Base-by-base conservation (phyloP, 495 filamentous ascomycete genomes). In the Penicillium salamii region DNA sequence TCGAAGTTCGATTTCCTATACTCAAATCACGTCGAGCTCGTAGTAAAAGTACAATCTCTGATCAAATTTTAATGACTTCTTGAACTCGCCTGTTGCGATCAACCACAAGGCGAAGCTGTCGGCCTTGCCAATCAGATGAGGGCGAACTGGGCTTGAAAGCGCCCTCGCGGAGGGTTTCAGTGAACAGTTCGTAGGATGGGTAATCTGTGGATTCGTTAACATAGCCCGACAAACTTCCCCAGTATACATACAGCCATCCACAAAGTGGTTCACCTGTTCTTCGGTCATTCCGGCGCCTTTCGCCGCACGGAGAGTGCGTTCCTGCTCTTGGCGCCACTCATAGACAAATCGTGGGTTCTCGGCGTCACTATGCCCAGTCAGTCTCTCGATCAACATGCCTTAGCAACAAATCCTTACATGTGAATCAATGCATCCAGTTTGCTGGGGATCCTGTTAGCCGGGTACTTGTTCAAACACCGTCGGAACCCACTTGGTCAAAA, bases 311-410 rank as follows among this genome's bases (percentile, higher is more conserved):
- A 97, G 71, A 42, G 74, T 76, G 19, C 72, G 76, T 67, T 97
- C 92, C 63, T 95, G 90, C 63, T 97, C 74, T 46, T 82, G 68
- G 14, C 92, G 83, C 92, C 92, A 97, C 50, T 81, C 82, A 62
- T 96, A 97, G 32, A 96, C 92, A 58, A 77, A 95, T 46, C 75
- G 73, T 13, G 75, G 77, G 49, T 95, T 71, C 61, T 87, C 78
- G 9, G 92, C 88, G 61, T 97, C 92, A 51, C 80, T 85, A 34
- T 29, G 41, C n/a, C 14, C n/a, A 23, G 11, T 55, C 24, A 54
- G 41, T 39, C 41, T n/a, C 5, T 31, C 17, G n/a, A 36, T 24
- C 8, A n/a, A 42, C 17, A 12, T 12, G 6, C 6, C 1, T 20
- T 9, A 9, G 2, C 18, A 40, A 8, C 23, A 21, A 45, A 18